A percentile compares a stretch with the other conserved stretches of the same genome.
Conservation (phyloP, 2,329 filamentous ascomycete species). For the Domatiomyces globalis region DNA sequence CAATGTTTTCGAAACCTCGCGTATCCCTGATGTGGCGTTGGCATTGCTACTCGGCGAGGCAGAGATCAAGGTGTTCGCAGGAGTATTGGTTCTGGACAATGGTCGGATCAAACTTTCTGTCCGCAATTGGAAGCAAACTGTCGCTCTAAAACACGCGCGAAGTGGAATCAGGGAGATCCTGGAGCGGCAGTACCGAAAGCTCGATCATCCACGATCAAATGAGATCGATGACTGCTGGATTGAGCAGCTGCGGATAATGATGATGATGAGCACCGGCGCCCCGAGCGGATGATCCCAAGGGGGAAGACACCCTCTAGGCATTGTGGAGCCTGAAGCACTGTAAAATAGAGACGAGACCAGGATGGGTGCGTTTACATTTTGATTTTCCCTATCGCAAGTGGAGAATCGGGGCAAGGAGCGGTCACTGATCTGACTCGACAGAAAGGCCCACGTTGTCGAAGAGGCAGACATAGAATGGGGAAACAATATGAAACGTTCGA, state of each 20-base stretch:
- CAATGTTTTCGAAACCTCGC: slow-evolving; percentile 79
- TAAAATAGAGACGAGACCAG: background rate
- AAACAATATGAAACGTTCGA: background rate
- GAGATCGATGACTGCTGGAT: background rate
- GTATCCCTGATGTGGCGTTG: slow-evolving; percentile 67
- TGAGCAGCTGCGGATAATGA: background rate
- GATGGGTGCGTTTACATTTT: background rate
- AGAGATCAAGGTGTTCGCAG: slow-evolving; percentile 78
- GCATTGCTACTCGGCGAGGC: slow-evolving; percentile 77
- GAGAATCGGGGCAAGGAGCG: background rate
- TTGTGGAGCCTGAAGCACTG: background rate
- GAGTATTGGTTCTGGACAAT: slow-evolving; percentile 73
- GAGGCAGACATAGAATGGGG: background rate
- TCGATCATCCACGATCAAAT: background rate
- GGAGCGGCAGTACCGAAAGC: background rate
- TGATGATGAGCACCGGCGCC: background rate
- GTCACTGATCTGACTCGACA: background rate
- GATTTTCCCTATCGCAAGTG: background rate
- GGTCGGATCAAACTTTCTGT: slow-evolving; percentile 74
- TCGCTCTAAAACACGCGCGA: slow-evolving; percentile 56
- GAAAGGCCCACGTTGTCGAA: background rate
- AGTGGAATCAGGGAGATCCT: background rate
- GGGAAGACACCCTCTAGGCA: background rate
- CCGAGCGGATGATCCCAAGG: background rate
- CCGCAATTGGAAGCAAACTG: slow-evolving; percentile 76